A percentile compares a stretch with the other conserved stretches of the same genome.
phyloP scores from a whole-genome alignment of 1,284 basidiomycete genomes.

The Wallemia mellicola region DNA sequence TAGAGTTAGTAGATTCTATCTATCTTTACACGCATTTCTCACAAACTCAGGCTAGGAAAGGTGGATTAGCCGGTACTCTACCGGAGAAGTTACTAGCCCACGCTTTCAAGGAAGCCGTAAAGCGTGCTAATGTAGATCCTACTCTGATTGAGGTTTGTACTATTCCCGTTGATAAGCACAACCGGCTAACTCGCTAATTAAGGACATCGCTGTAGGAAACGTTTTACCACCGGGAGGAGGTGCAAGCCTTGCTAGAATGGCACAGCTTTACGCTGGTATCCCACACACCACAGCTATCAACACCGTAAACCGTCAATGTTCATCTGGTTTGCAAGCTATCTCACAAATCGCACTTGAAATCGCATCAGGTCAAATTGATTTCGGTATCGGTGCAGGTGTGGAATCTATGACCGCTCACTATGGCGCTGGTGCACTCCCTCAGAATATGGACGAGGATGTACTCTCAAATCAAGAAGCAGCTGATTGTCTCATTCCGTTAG shows the following conservation, averaged over 20 bases:
- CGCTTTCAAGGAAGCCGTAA: constrained; percentile 38
- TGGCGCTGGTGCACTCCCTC: constrained; percentile 36
- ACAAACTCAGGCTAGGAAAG: constrained; percentile 37
- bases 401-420: constrained; percentile 82
- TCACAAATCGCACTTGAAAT: constrained; percentile 80
- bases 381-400: constrained; percentile 86
- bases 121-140: constrained; percentile 32
- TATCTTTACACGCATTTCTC: background rate
- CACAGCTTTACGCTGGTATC: constrained; percentile 67
- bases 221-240: constrained; percentile 79
- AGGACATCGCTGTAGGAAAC: constrained; percentile 70
- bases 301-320: constrained; percentile 86
- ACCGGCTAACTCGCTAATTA: background rate
- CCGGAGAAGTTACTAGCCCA: constrained; percentile 69
- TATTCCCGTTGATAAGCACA: constrained; percentile 3
- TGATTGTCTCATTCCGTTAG: constrained; percentile 57
- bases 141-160: constrained; percentile 32
- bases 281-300: constrained; percentile 49
- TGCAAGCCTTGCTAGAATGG: constrained; percentile 73
- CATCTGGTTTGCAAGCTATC: constrained; percentile 62
- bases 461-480: constrained; percentile 47
- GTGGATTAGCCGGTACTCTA: constrained; percentile 73
- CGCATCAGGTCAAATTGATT: constrained; percentile 48
- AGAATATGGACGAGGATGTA: constrained; percentile 49
- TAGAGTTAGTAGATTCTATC: constrained; percentile 25